Evolutionary conservation across 768 basidiomycete genomes (phyloP), one percentile per base, ranked within the genome.

Genomic region (Porpolomopsis calyptriformis): DNA sequence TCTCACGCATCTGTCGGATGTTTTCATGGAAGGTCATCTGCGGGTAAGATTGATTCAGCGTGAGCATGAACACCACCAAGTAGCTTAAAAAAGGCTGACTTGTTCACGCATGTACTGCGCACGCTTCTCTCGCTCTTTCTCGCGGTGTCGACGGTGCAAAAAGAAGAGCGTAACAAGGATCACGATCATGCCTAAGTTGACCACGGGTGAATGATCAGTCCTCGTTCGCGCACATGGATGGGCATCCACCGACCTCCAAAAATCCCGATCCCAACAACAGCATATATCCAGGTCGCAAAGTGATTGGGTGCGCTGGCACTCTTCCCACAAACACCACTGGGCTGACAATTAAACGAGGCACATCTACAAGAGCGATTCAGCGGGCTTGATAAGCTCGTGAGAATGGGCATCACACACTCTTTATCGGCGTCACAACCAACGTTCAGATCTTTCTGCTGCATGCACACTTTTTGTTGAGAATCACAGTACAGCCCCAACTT

Each of bases 61-160:
- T n/a, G 48, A 46, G 45, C 19, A 43, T 35, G n/a, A 19, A n/a
- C 16, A 11, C 11, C 7, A 7, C 29, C 7, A 7, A 14, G 29
- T 31, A 14, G 14, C 7, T 7, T 31, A 31, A 31, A 31, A 31
- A 31, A 7, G 29, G 14, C 29, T 7, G 29, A 79, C 82, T 72
- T 89, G 88, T 67, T 92, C 89, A 53, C 81, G 80, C 82, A 89
- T 91, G 64, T 92, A 91, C 58, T 89, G 86, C 35, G 80, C 66
- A 53, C 89, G 82, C 63, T 83, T 89, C 65, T 85, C 81, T 38
- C 85, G 81, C 55, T 91, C 87, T 48, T 68, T 62, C 34, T 80
- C 80, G 53, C 89, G 78, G 52, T 83, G 76, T 53, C 77, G 76
- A 31, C 80, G 68, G 55, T 91, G 88, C 5, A 84, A 54, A 54